Base-by-base conservation (phyloP, 2,329 filamentous ascomycete species). In the Diaporthe batatas region DNA sequence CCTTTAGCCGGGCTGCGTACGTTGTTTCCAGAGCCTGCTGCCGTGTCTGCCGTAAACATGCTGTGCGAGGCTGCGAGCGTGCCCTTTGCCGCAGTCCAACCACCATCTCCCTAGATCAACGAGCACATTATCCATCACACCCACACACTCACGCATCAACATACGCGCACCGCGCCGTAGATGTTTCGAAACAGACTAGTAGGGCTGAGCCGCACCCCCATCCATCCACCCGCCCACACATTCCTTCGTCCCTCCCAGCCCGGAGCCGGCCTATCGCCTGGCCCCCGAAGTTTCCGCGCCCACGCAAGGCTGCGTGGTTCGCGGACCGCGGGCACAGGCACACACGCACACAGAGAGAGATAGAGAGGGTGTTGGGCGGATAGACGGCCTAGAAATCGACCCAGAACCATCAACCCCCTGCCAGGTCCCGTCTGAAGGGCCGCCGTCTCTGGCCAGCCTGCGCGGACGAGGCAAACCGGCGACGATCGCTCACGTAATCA, bases 171-270 rank as follows among this genome's bases (percentile, higher is more conserved):
- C 25, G 39, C 12, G 25, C 25, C 16, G 42, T 29, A 1, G 42
- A 34, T 54, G 68, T 64, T 71, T 71, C 55, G 55, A 71, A 71
- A 71, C 54, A 64, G 44, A 64, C 25, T 55, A 58, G 49, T 53
- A 62, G 39, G 68, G 59, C 51, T 51, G 51, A 72, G 47, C 53
- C 49, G 57, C 59, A 34, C 36, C 42, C 21, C 44, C 44, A 49
- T 14, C 18, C 42, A n/a, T n/a, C 42, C 58, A 18, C 5, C 3
- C 8, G 10, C 42, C 11, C 8, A 23, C 16, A 44, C 59, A 32
- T 49, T 25, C 59, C 21, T 65, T 51, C 59, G 44, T 65, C 42
- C 3, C 23, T 44, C 42, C 42, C 42, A 44, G n/a, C 5, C 29
- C 32, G 21, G 18, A 23, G 12, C 62, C 32, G 32, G 62, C 62